Evolutionary conservation across 75 land plant genomes (phyloP).

Genomic region (Adiantum capillusveneris): DNA sequence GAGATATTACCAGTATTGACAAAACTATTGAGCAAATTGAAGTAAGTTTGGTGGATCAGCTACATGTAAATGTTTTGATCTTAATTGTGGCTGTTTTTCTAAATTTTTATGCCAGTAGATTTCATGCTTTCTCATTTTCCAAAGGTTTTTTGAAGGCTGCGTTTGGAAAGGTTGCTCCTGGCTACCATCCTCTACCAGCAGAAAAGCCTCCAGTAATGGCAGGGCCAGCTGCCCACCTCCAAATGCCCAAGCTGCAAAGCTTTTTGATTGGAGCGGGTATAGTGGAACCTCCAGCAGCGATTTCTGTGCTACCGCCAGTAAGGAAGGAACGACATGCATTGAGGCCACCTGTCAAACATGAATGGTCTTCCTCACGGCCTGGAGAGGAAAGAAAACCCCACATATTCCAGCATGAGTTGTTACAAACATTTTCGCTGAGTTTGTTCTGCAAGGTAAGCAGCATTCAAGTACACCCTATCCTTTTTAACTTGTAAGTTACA

Average conservation of each 20-base stretch:
- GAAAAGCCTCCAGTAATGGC: constrained; percentile 32
- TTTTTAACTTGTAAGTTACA: no score
- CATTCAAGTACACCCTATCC: constrained; percentile 1
- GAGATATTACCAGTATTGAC: constrained; percentile 78
- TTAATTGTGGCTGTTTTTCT: constrained; percentile 6
- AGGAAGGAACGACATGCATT: constrained; percentile 76
- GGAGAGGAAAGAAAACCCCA: constrained; percentile 41
- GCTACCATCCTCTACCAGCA: constrained; percentile 25
- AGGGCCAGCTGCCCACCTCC: constrained; percentile 70
- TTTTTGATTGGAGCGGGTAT: constrained; percentile 42
- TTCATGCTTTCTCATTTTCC: background rate
- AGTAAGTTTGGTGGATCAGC: constrained; percentile 22
- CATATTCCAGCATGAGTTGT: constrained; percentile 96
- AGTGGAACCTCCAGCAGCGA: constrained; percentile 33
- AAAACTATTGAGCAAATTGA: constrained; percentile 79
- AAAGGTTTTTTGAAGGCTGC: constrained; percentile 62
- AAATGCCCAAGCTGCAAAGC: constrained; percentile 65
- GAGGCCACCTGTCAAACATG: constrained; percentile 87
- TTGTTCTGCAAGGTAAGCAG: constrained; percentile 87
- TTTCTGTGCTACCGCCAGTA: constrained; percentile 22
- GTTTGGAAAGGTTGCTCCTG: constrained; percentile 67
- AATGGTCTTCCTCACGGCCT: constrained; percentile 82
- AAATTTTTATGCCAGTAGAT: background rate
- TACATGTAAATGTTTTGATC: no score
- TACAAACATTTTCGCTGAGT: constrained; percentile 89